These are phyloP conservation scores for Xerocomus minutiporus DNA, from an alignment of 1,284 basidiomycete species.

Conservation along the genomic window DNA sequence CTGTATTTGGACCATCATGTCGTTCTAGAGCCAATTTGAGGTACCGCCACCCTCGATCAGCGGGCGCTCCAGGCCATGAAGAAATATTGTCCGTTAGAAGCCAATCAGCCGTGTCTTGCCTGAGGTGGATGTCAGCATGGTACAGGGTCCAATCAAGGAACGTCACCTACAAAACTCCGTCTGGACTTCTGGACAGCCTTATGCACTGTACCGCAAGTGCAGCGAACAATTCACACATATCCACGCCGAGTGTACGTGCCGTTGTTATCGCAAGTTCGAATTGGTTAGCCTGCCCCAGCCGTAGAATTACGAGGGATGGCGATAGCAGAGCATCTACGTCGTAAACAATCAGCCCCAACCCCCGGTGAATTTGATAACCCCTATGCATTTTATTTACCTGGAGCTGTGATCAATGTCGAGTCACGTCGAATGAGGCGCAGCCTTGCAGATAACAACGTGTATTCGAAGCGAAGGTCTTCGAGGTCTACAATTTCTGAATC, in stretches of 20 bases:
- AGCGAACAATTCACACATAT: slow-evolving; percentile 84
- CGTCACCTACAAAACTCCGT: slow-evolving; percentile 48
- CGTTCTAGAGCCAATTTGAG: slow-evolving; percentile 75
- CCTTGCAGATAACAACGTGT: slow-evolving; percentile 74
- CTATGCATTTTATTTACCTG: slow-evolving; percentile 38
- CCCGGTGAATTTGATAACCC: slow-evolving; percentile 14
- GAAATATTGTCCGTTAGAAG: slow-evolving; percentile 75
- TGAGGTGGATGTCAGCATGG: slow-evolving; percentile 29
- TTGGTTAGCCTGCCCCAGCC: slow-evolving; percentile 75
- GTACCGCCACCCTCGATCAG: slow-evolving; percentile 85
- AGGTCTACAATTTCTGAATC: slow-evolving; percentile 78
- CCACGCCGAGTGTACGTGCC: slow-evolving; percentile 73
- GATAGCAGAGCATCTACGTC: slow-evolving; percentile 59
- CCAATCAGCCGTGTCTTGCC: slow-evolving; percentile 72
- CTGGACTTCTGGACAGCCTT: slow-evolving; percentile 58
- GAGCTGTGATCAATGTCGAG: slow-evolving; percentile 46
- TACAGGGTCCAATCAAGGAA: slow-evolving; percentile 5
- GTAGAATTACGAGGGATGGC: slow-evolving; percentile 71
- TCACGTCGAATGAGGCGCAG: slow-evolving; percentile 69
- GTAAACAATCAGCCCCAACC: slow-evolving; percentile 16
- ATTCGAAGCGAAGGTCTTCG: slow-evolving; percentile 81
- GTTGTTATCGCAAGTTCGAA: slow-evolving; percentile 79
- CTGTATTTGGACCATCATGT: slow-evolving; percentile 71
- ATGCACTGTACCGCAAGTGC: slow-evolving; percentile 78
- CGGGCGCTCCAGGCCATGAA: slow-evolving; percentile 78